A percentile compares a stretch with the other conserved stretches of the same genome.
phyloP scores from a whole-genome alignment of 257 asterid species.

The Nicotiana benthamiana region DNA sequence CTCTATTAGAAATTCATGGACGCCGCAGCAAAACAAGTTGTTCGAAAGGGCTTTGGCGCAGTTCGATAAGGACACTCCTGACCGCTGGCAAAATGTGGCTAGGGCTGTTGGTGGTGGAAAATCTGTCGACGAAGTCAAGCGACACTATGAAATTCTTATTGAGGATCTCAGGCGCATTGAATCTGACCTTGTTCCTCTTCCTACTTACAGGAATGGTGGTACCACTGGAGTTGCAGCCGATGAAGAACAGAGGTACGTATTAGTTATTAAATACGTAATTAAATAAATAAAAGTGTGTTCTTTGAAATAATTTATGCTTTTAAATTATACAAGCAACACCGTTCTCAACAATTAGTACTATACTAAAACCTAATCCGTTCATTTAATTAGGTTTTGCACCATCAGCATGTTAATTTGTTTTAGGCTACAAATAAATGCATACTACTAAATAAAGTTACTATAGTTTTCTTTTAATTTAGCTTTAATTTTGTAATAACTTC shows the following conservation, averaged over 20 bases:
- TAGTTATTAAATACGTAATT: neutral
- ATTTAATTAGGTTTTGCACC: no score
- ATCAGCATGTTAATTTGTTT: no score
- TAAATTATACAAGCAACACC: no score
- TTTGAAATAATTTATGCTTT: no score
- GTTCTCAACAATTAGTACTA: no score
- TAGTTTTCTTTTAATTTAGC: no score
- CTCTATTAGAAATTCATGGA: constrained; percentile 41
- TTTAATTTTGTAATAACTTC: no score
- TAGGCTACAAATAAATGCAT: no score
- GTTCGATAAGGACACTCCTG: constrained; percentile 62
- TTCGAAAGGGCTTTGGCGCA: constrained; percentile 64
- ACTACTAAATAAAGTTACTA: no score
- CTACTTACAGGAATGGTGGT: constrained; percentile 25
- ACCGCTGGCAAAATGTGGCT: constrained; percentile 78
- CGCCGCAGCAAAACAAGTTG: constrained; percentile 55
- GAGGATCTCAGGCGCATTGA: constrained; percentile 73
- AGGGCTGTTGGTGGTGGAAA: constrained; percentile 65
- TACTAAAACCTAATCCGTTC: no score
- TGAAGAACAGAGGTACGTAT: constrained; percentile 33
- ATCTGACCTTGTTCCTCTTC: constrained; percentile 55
- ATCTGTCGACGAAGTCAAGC: constrained; percentile 55
- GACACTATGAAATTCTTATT: constrained; percentile 55
- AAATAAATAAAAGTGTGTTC: no score
- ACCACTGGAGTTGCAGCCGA: neutral